A percentile compares a stretch with the other conserved stretches of the same genome.
Evolutionary conservation across 2,329 filamentous ascomycete species (phyloP).

Genomic region (Calonectria leucothoes): DNA sequence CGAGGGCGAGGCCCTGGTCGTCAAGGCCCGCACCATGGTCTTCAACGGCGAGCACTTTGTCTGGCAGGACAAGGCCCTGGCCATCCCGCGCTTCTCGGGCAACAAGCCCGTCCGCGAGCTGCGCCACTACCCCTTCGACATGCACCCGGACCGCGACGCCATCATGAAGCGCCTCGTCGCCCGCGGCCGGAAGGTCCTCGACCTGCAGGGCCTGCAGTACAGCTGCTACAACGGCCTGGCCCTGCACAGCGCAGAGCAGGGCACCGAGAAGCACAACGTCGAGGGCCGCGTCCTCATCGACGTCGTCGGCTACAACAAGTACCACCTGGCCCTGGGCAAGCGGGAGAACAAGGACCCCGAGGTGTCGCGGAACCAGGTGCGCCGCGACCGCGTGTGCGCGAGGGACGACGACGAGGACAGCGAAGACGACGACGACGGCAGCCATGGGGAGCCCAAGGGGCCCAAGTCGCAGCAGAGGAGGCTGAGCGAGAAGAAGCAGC

Average conservation of each 20-base stretch:
- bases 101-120: slow-evolving; percentile 56
- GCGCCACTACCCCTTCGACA: slow-evolving; percentile 50
- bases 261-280: slow-evolving; percentile 49
- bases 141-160: slow-evolving; percentile 43
- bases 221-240: slow-evolving; percentile 56
- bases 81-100: slow-evolving; percentile 49
- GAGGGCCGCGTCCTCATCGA: slow-evolving; percentile 55
- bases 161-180: slow-evolving; percentile 44
- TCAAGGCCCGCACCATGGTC: slow-evolving; percentile 49
- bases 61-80: slow-evolving; percentile 50
- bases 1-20: slow-evolving; percentile 29
- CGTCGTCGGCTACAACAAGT: slow-evolving; percentile 55
- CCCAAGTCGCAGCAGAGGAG: slow-evolving; percentile 36
- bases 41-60: slow-evolving; percentile 55
- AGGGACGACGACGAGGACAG: slow-evolving; percentile 7
- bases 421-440: background rate
- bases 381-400: background rate
- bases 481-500: slow-evolving; percentile 48
- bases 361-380: slow-evolving; percentile 36
- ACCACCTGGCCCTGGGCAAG: slow-evolving; percentile 49
- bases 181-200: slow-evolving; percentile 54
- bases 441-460: slow-evolving; percentile 1
- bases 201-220: slow-evolving; percentile 55
- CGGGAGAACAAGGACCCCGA: slow-evolving; percentile 49
- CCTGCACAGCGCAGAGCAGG: slow-evolving; percentile 35